Conservation (phyloP, 1,284 basidiomycete species). For the Cerioporus squamosus region DNA sequence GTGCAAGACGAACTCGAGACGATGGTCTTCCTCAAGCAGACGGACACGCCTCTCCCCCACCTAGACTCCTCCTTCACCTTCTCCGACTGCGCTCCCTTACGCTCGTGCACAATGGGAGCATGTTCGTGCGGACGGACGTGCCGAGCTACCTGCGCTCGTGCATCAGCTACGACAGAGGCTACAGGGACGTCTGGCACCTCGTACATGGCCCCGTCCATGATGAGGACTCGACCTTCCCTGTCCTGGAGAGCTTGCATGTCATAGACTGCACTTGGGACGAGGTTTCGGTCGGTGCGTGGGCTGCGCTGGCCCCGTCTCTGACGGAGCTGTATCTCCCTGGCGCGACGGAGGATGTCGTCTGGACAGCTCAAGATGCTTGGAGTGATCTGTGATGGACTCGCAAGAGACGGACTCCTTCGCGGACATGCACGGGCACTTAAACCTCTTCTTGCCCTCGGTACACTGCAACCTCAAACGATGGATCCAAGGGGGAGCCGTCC, state of each 20-base stretch:
- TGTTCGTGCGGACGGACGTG: neutral
- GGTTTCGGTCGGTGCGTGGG: slow-evolving; percentile 10
- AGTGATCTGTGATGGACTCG: no score
- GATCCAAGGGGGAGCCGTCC: no score
- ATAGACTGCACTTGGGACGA: slow-evolving; percentile 6
- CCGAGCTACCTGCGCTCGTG: neutral
- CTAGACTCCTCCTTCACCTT: neutral
- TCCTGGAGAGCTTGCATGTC: slow-evolving; percentile 11
- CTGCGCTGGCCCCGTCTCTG: slow-evolving; percentile 7
- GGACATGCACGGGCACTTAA: no score
- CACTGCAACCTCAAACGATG: no score
- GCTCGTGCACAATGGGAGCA: slow-evolving; percentile 4
- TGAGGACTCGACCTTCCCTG: slow-evolving; percentile 9
- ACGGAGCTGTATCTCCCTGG: neutral
- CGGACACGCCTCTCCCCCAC: neutral
- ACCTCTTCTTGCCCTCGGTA: no score
- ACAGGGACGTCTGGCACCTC: neutral
- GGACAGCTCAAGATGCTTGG: neutral
- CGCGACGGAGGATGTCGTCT: neutral
- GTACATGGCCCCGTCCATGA: neutral
- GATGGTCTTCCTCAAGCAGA: neutral
- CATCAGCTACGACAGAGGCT: neutral
- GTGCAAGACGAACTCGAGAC: slow-evolving; percentile 3
- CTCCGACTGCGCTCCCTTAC: slow-evolving; percentile 7
- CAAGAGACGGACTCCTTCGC: no score